phyloP scores from a whole-genome alignment of 164 flowering plant genomes.

The Taxillus chinensis region DNA sequence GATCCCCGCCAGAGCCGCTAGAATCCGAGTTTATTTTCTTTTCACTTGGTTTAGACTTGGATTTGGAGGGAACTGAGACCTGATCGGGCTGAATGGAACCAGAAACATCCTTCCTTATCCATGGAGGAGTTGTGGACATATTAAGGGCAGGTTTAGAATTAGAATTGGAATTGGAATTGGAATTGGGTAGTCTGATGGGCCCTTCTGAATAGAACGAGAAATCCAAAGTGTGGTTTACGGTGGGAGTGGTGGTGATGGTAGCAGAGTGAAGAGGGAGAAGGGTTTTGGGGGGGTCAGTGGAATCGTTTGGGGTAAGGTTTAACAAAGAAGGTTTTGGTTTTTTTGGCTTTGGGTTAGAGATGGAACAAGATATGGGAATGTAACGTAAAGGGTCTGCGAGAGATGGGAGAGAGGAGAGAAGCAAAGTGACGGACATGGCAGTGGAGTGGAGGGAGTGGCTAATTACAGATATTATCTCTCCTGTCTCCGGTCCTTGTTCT shows the following conservation, averaged over 20 bases:
- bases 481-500: no score
- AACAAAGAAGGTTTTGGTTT: no score
- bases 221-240: slow-evolving; percentile 5
- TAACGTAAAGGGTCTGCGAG: slow-evolving; percentile 3
- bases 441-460: neutral
- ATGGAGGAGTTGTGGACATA: slow-evolving; percentile 67
- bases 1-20: slow-evolving; percentile 10
- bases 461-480: no score
- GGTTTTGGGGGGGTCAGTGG: no score
- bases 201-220: slow-evolving; percentile 7
- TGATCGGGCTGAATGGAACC: slow-evolving; percentile 45
- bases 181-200: slow-evolving; percentile 5
- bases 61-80: slow-evolving; percentile 29
- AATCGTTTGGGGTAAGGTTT: no score
- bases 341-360: neutral
- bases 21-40: neutral
- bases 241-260: slow-evolving; percentile 7
- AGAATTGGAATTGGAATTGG: neutral
- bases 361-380: neutral
- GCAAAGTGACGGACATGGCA: slow-evolving; percentile 17
- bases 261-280: neutral
- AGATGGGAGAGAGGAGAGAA: slow-evolving; percentile 7
- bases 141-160: slow-evolving; percentile 13
- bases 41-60: slow-evolving; percentile 9
- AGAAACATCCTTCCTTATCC: slow-evolving; percentile 51